A percentile compares a stretch with the other conserved stretches of the same genome.
These are phyloP conservation scores for Rhizophora apiculata DNA, from an alignment of 345 rosid species.

Conservation along the genomic window DNA sequence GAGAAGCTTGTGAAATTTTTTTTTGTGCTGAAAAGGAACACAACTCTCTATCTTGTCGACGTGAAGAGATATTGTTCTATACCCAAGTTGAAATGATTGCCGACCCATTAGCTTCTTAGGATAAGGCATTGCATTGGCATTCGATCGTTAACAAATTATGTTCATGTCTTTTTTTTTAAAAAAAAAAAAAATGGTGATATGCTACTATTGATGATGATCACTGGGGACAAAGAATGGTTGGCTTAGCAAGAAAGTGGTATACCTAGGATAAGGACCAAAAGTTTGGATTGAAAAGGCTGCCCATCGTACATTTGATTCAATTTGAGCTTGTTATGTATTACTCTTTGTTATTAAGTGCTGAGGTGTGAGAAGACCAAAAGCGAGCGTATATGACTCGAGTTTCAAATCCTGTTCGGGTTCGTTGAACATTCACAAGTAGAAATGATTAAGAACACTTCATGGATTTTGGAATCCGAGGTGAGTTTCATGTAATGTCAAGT, in stretches of 20 bases:
- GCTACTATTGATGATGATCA: conserved; percentile 9
- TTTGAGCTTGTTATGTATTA: too few relatives aligned
- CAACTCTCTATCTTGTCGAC: neutral
- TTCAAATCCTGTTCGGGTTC: neutral
- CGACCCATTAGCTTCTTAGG: too few relatives aligned
- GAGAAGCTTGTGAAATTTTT: neutral
- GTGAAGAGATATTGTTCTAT: neutral
- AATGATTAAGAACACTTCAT: neutral
- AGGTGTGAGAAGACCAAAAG: neutral
- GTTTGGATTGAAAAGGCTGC: neutral
- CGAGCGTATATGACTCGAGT: neutral
- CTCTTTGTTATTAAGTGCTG: too few relatives aligned
- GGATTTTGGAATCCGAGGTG: neutral
- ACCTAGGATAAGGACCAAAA: conserved; percentile 11
- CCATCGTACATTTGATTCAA: too few relatives aligned
- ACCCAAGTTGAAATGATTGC: too few relatives aligned
- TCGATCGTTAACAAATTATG: too few relatives aligned
- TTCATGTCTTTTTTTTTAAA: too few relatives aligned
- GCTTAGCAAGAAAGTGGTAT: neutral
- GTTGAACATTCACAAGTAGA: neutral
- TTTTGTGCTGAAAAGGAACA: neutral
- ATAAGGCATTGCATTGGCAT: too few relatives aligned
- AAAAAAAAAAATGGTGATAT: too few relatives aligned
- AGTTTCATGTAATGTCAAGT: neutral
- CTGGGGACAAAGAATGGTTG: neutral